Conservation (phyloP, 768 basidiomycete species). For the Collybiopsis confluens region DNA sequence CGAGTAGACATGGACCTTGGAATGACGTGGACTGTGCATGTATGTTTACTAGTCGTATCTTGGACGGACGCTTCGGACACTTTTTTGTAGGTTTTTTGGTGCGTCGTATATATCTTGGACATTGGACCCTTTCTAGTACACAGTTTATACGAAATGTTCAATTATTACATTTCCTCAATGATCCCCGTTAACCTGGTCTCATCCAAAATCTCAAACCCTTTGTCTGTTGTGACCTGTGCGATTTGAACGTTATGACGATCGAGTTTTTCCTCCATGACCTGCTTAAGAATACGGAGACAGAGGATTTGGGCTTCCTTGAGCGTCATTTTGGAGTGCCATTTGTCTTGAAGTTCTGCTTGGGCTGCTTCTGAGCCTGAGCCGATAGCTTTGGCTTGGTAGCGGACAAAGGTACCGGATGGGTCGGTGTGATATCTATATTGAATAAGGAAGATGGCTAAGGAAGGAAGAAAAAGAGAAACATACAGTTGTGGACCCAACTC, state of each 20-base stretch:
- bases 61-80: no score
- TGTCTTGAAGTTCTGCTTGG: slow-evolving; percentile 94
- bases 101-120: no score
- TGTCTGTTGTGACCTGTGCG: slow-evolving; percentile 82
- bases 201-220: slow-evolving; percentile 87
- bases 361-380: slow-evolving; percentile 98
- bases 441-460: no score
- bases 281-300: slow-evolving; percentile 87
- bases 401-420: slow-evolving; percentile 95
- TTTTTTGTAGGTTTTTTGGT: no score
- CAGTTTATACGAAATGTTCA: no score
- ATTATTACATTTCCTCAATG: slow-evolving; percentile 69
- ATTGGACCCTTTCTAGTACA: no score
- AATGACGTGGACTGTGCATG: no score
- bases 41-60: no score
- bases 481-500: slow-evolving; percentile 95
- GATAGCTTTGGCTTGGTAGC: slow-evolving; percentile 97
- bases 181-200: slow-evolving; percentile 78
- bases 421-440: slow-evolving; percentile 98
- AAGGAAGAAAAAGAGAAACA: slow-evolving; percentile 30
- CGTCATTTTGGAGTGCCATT: slow-evolving; percentile 96
- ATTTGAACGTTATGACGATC: slow-evolving; percentile 99
- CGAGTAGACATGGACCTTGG: no score
- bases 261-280: slow-evolving; percentile 99
- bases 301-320: slow-evolving; percentile 83